A percentile compares a stretch with the other conserved stretches of the same genome.
phyloP scores from a whole-genome alignment of 257 asterid species.

The Nicotiana obtusifolia region DNA sequence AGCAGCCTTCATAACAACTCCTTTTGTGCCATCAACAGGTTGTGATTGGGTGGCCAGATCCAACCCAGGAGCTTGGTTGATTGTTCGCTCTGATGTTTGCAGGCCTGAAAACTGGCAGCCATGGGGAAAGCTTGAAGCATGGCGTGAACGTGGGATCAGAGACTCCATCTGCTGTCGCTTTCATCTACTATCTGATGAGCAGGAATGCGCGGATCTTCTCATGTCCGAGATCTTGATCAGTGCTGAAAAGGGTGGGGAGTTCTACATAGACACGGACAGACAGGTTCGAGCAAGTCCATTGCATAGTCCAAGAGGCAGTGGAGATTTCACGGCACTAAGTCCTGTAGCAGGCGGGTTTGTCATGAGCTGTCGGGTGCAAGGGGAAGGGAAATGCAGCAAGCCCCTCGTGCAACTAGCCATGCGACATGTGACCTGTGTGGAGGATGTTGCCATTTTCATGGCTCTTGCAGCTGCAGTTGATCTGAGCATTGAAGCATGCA shows the following conservation, averaged over 20 bases:
- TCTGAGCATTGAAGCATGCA: constrained; percentile 81
- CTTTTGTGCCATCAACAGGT: constrained; percentile 84
- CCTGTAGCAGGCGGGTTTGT: constrained; percentile 70
- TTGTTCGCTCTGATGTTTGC: constrained; percentile 66
- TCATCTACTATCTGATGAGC: constrained; percentile 62
- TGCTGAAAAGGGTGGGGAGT: constrained; percentile 86
- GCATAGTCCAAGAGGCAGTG: constrained; percentile 79
- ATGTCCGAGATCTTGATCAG: constrained; percentile 60
- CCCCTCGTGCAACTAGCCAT: constrained; percentile 78
- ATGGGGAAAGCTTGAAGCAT: constrained; percentile 96
- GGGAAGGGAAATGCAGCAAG: constrained; percentile 82
- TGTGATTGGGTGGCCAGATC: constrained; percentile 89
- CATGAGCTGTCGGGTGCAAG: constrained; percentile 79
- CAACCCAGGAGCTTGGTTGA: constrained; percentile 98
- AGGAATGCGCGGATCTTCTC: constrained; percentile 60
- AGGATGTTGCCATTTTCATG: constrained; percentile 96
- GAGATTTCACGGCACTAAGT: constrained; percentile 52
- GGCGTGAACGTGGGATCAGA: constrained; percentile 74
- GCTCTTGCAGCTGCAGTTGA: constrained; percentile 93
- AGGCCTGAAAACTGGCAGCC: constrained; percentile 85
- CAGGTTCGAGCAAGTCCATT: constrained; percentile 45
- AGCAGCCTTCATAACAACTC: constrained; percentile 91
- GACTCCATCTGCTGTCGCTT: constrained; percentile 74
- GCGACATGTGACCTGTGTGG: constrained; percentile 82
- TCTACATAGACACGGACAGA: constrained; percentile 71